Evolutionary conservation across 2,329 filamentous ascomycete species (phyloP), one percentile per base, ranked within the genome.

Genomic region (Neospermospora avenae): DNA sequence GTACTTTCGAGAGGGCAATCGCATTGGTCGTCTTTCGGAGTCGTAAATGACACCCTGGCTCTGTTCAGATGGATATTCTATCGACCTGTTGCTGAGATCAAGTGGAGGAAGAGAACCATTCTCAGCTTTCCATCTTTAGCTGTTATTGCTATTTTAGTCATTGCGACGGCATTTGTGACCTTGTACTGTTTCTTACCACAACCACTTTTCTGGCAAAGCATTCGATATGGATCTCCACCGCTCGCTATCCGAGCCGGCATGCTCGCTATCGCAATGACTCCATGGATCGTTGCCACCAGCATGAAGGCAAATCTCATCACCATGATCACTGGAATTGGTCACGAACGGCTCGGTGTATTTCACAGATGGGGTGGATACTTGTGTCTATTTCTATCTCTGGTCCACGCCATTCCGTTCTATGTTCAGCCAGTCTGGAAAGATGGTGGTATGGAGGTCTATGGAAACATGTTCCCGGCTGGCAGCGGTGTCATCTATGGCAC

Each of bases 291-390:
- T 54, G 91, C 88, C 18, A 86, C 95, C 11, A 91, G 90, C 71
- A 96, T 91, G 81, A 97, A 97, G 75, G 89, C 91, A 16, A 98
- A 97, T 71, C 71, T 96, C 34, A 82, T 98, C 58, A 88, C 89
- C 0, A 76, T 93, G 58, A 76, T 97, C 60, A 96, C 93, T 4
- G 93, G 93, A 14, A 93, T 98, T 66, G 91, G 92, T 3, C 93
- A 95, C 39, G 93, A 98, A 73, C 83, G 93, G 52, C 81, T 98
- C 54, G 97, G 96, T 68, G 93, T 97, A 34, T 82, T 97, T 61
- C 93, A 98, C 75, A 86, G 93, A 68, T 98, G 93, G 93, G 85
- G 89, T 7, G 91, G 89, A 28, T 96, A 96, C 72, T 77, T 97
- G 11, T 95, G 89, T 70, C 79, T 96, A 1, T 87, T 96, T 63